A percentile compares a stretch with the other conserved stretches of the same genome.
phyloP scores from a whole-genome alignment of 2,329 filamentous ascomycete species.

The Tolypocladium endophyticum region DNA sequence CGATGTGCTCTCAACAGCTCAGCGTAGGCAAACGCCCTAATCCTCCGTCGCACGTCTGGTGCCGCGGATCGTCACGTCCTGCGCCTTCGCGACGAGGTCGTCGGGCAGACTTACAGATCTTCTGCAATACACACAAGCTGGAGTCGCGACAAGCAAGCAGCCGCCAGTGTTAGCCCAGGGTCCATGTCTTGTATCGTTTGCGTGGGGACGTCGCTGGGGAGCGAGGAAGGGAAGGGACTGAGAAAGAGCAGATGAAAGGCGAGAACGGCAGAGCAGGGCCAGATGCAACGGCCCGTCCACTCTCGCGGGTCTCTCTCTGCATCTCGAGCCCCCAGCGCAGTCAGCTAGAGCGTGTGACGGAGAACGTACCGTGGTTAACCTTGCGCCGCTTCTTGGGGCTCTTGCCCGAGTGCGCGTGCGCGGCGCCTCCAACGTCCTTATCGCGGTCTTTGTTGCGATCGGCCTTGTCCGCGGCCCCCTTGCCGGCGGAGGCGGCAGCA shows the following conservation, averaged over 20 bases:
- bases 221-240: conserved; percentile 8
- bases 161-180: conserved; percentile 1
- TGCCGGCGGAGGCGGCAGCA: conserved; percentile 14
- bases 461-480: conserved; percentile 16
- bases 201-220: background rate
- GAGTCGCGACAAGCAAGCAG: background rate
- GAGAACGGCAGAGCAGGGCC: background rate
- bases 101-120: conserved; percentile 63
- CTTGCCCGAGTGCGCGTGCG: conserved; percentile 21
- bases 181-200: background rate
- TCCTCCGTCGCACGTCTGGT: background rate
- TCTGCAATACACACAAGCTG: conserved; percentile 81
- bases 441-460: conserved; percentile 19
- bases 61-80: conserved; percentile 1
- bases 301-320: background rate
- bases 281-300: background rate
- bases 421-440: conserved; percentile 2
- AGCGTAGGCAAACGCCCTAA: background rate
- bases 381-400: conserved; percentile 79
- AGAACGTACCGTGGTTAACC: conserved; percentile 71
- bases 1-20: conserved; percentile 1
- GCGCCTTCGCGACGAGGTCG: background rate
- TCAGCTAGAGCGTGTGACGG: conserved; percentile 3
- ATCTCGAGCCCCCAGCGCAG: background rate
- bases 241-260: background rate